These are phyloP conservation scores for Massarina eburnea DNA, from an alignment of 2,329 filamentous ascomycete species.

Conservation along the genomic window DNA sequence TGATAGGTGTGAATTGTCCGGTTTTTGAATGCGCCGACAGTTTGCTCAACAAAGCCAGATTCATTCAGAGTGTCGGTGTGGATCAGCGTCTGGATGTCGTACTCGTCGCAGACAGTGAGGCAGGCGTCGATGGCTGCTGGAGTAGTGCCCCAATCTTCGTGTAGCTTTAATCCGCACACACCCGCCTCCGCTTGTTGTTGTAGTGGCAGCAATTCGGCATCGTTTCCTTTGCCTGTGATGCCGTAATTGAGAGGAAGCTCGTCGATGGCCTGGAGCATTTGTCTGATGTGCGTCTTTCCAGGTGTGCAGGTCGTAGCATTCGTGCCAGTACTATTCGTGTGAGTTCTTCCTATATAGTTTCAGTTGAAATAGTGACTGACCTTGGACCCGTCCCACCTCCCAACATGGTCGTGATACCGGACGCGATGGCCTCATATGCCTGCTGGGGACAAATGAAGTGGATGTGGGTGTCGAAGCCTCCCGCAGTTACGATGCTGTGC, in stretches of 20 bases:
- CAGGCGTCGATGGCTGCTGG: constrained; percentile 90
- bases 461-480: constrained; percentile 86
- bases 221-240: constrained; percentile 93
- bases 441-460: constrained; percentile 97
- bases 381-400: constrained; percentile 92
- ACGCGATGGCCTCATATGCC: constrained; percentile 76
- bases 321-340: constrained; percentile 68
- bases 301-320: constrained; percentile 94
- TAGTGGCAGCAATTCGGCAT: constrained; percentile 69
- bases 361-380: constrained; percentile 43
- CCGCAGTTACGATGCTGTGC: constrained; percentile 86
- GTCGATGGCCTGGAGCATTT: constrained; percentile 90
- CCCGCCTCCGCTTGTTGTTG: constrained; percentile 81
- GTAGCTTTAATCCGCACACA: constrained; percentile 86
- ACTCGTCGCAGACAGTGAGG: constrained; percentile 76
- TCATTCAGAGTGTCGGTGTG: constrained; percentile 97
- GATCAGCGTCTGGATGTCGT: constrained; percentile 90
- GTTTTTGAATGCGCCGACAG: constrained; percentile 79
- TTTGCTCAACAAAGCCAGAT: constrained; percentile 94
- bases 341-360: constrained; percentile 11
- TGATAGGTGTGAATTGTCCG: constrained; percentile 96
- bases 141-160: constrained; percentile 94
- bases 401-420: constrained; percentile 86
- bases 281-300: constrained; percentile 75
- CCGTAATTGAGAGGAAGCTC: constrained; percentile 81